Percentiles rank a stretch among this genome's conserved stretches.
phyloP scores from a whole-genome alignment of 1,139 yeast genomes.

The Yamadazyma dendronema region DNA sequence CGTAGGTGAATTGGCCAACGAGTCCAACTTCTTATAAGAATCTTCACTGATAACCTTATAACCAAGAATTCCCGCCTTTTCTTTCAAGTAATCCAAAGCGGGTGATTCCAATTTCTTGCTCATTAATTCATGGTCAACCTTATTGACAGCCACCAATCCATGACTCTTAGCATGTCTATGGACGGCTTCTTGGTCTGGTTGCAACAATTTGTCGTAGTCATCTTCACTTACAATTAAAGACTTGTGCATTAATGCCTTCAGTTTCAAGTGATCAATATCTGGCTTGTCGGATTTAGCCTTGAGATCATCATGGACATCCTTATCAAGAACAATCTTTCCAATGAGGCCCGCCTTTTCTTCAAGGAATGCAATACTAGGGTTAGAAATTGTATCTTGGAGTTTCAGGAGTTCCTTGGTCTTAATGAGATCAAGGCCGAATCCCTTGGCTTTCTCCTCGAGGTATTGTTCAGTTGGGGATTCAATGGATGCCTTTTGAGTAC shows the following conservation, averaged over 20 bases:
- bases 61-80: slow-evolving; percentile 14
- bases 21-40: slow-evolving; percentile 6
- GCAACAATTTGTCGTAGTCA: slow-evolving; percentile 16
- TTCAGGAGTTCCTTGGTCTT: slow-evolving; percentile 5
- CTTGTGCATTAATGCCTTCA: slow-evolving; percentile 19
- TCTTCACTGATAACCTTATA: slow-evolving; percentile 10
- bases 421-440: slow-evolving; percentile 12
- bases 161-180: slow-evolving; percentile 9
- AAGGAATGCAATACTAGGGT: slow-evolving; percentile 24
- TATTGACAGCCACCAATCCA: slow-evolving; percentile 17
- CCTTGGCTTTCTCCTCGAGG: slow-evolving; percentile 14
- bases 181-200: slow-evolving; percentile 13
- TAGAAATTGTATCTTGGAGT: slow-evolving; percentile 16
- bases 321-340: slow-evolving; percentile 8
- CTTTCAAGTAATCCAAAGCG: slow-evolving; percentile 19
- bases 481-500: slow-evolving; percentile 10
- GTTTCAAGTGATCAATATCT: slow-evolving; percentile 18
- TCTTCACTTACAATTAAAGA: slow-evolving; percentile 19
- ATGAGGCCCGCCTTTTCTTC: slow-evolving; percentile 20
- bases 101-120: slow-evolving; percentile 17
- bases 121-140: slow-evolving; percentile 18
- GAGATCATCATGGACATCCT: slow-evolving; percentile 5
- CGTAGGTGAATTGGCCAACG: slow-evolving; percentile 14
- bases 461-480: slow-evolving; percentile 16
- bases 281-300: slow-evolving; percentile 9